Conservation (phyloP, 2,329 filamentous ascomycete genomes). For the Cadophora sp. region DNA sequence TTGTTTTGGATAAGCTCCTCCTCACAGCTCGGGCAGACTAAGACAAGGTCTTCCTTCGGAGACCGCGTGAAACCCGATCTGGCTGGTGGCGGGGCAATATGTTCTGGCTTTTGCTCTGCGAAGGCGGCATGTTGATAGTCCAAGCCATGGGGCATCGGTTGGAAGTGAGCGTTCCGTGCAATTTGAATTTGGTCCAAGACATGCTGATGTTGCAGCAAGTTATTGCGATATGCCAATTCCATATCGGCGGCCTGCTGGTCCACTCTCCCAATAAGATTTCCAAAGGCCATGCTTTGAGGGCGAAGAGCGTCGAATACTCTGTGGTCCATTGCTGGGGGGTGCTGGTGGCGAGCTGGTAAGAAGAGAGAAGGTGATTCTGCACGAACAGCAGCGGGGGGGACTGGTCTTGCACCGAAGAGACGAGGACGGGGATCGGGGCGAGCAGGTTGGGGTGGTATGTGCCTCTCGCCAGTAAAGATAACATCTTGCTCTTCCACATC, state of each 20-base stretch:
- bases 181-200: slow-evolving; percentile 26
- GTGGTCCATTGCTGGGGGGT: slow-evolving; percentile 21
- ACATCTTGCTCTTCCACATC: slow-evolving; percentile 51
- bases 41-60: slow-evolving; percentile 72
- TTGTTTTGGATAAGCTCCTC: slow-evolving; percentile 79
- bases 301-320: slow-evolving; percentile 8
- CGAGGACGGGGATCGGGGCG: slow-evolving; percentile 19
- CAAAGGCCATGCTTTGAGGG: neutral
- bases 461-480: slow-evolving; percentile 42
- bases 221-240: neutral
- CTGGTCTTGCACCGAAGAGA: slow-evolving; percentile 1
- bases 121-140: slow-evolving; percentile 41
- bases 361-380: slow-evolving; percentile 25
- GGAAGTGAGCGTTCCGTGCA: slow-evolving; percentile 20
- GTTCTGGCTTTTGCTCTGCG: slow-evolving; percentile 40
- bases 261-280: slow-evolving; percentile 8
- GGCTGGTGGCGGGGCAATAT: slow-evolving; percentile 55
- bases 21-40: slow-evolving; percentile 87
- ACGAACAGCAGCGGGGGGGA: slow-evolving; percentile 10
- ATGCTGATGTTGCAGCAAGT: slow-evolving; percentile 7
- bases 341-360: slow-evolving; percentile 19
- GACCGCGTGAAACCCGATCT: slow-evolving; percentile 82
- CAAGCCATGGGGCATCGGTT: slow-evolving; percentile 39
- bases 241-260: neutral
- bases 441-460: slow-evolving; percentile 31